A percentile compares a stretch with the other conserved stretches of the same genome.
Conservation (phyloP, 2,329 filamentous ascomycete species). For the Zarea fungicola region DNA sequence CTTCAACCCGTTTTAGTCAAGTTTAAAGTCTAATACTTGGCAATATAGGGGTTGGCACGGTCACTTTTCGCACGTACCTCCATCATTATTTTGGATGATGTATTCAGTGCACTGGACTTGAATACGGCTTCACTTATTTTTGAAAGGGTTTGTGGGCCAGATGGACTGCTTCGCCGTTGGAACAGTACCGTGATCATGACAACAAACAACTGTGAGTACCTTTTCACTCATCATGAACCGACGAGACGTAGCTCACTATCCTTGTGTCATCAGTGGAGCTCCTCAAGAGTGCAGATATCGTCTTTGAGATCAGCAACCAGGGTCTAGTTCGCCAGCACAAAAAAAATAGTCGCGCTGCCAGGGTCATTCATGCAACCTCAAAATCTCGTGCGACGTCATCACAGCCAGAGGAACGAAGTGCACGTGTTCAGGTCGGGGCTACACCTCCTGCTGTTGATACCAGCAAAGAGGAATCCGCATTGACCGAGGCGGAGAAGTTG, state of each 20-base stretch:
- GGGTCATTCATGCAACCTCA: background rate
- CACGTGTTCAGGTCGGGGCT: background rate
- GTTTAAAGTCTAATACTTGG: background rate
- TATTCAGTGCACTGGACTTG: slow-evolving; percentile 14
- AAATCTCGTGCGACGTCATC: background rate
- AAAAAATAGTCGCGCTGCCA: background rate
- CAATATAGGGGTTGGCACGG: slow-evolving; percentile 12
- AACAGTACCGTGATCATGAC: background rate
- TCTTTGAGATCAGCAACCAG: background rate
- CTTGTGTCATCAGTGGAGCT: background rate
- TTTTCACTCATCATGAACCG: background rate
- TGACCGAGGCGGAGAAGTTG: background rate
- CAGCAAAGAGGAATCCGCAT: background rate
- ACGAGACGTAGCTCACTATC: background rate
- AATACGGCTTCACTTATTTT: background rate
- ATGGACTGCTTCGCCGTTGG: background rate
- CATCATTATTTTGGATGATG: slow-evolving; percentile 17
- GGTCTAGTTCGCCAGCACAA: background rate
- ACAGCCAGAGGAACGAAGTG: background rate
- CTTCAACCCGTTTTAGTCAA: background rate
- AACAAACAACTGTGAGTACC: background rate
- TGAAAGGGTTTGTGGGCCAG: background rate
- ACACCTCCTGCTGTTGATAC: background rate
- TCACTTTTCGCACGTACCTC: slow-evolving; percentile 9
- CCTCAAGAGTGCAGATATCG: background rate